Evolutionary conservation across 2,329 filamentous ascomycete species (phyloP), one percentile per base, ranked within the genome.

Genomic region (Neodidymelliopsis sp.): DNA sequence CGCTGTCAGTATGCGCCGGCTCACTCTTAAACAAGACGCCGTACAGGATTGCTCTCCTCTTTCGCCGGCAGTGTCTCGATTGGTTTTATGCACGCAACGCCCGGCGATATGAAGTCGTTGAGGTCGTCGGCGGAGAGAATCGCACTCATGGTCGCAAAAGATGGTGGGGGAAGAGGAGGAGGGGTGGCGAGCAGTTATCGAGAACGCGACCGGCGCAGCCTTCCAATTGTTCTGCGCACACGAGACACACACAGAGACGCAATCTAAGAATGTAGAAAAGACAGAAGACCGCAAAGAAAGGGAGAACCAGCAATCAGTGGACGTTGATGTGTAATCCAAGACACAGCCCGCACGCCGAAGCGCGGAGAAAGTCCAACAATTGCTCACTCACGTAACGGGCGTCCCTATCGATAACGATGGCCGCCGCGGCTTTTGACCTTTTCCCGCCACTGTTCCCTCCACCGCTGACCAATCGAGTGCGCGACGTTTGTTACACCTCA

Each of bases 71-170:
- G 84, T 2, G 91, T 95, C 74, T 99, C 94, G 70, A 99, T 83
- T 20, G 94, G 94, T 70, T 99, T 97, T 75, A 99, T 97, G 77
- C 94, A 99, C 56, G 94, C 94, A 67, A 99, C 92, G 55, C 93
- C 92, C 11, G 94, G 94, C 48, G 90, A 94, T 71, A 99, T 99
- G 78, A 99, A 99, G 80, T 99, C 94, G 80, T 99, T 99, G 54
- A 99, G 81, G 73, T 97, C 92, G 79, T 99, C 93, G 67, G 89
- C 88, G 47, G 92, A 97, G 66, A 99, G 88, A 67, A 99, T 99
- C 56, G 94, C 94, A 71, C 91, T 96, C 94, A 99, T 99, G 45
- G 50, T 66, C 60, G 56, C 56, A 50, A 35, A 29, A 23, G 16
- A 22, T 18, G 52, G 59, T 30, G 49, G 57, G 49, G 49, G n/a